These are phyloP conservation scores for Trichoderma koningii DNA, from an alignment of 2,329 filamentous ascomycete species.

Conservation along the genomic window DNA sequence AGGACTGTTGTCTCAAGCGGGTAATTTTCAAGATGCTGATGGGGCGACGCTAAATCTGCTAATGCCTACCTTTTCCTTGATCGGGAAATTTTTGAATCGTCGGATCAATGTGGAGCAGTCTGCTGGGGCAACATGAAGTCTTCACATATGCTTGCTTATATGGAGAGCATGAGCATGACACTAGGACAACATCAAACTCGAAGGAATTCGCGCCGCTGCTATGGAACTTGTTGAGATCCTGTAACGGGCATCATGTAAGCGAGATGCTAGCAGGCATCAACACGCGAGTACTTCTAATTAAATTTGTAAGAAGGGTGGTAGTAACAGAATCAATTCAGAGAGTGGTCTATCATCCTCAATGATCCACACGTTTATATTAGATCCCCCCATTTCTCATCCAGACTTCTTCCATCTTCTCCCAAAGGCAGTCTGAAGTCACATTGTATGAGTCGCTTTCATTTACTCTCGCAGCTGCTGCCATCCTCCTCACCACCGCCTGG, in stretches of 20 bases:
- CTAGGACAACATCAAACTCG: not conserved
- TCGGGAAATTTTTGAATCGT: not conserved
- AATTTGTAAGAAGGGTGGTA: not conserved
- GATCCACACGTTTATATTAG: not conserved
- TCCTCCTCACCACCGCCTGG: too few species aligned
- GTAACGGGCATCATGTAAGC: not conserved
- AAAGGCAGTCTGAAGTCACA: too few species aligned
- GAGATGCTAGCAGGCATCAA: not conserved
- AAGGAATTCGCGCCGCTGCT: not conserved
- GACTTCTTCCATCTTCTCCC: too few species aligned
- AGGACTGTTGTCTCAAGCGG: not conserved
- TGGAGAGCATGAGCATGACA: too few species aligned
- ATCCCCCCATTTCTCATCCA: too few species aligned
- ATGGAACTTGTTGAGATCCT: not conserved
- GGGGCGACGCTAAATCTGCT: not conserved
- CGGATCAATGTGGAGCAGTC: not conserved
- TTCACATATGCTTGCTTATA: too few species aligned
- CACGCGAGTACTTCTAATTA: too few species aligned
- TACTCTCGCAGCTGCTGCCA: too few species aligned
- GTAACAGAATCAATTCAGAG: not conserved
- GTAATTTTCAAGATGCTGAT: not conserved
- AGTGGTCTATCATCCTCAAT: not conserved
- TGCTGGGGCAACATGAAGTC: not conserved
- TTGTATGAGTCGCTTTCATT: too few species aligned
- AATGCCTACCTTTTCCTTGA: conserved; percentile 10